Base-by-base conservation (phyloP, 176 grass and related monocot genomes). In the Phragmites australis region DNA sequence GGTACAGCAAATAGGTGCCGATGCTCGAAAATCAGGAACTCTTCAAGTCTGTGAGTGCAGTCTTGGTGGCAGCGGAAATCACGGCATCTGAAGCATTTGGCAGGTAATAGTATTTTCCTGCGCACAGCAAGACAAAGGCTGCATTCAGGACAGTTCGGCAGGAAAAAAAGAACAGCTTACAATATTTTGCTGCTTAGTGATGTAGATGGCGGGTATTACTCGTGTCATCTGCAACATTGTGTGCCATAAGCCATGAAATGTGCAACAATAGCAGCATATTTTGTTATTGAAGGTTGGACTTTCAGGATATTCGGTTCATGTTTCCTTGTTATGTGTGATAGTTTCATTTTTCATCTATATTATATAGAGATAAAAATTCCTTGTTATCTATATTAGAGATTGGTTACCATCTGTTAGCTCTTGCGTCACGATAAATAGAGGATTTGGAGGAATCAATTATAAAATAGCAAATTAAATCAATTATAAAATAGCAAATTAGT, bases 31-130 rank as follows among this genome's bases (percentile, higher is more conserved):
- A 86, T 93, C 73, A 91, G 70, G 79, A 85, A 55, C 81, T 86
- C 70, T 94, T 94, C 70, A 98, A 69, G 68, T 69, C 90, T 18
- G 95, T 79, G 22, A 98, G 82, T 5, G 95, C 95, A 0, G 81
- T 89, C 87, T 93, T 98, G 70, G 95, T 98, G 72, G 95, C 88
- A 10, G 90, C 88, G 48, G 95, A 98, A 59, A 98, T 94, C 7
- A 98, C 95, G 29, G 92, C 90, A 57, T 94, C 92, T 43, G 95
- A 98, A 75, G 95, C 95, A 86, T 98, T 98, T 21, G 95, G 95
- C 81, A 98, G 93, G 70, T 98, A 98, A 42, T 98, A 98, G 69
- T 98, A 98, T 90, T 98, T 98, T 37, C 95, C 95, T 98, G 88
- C 55, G 43, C 65, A 53, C 18, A 84, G 29, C 30, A 63, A 69